These are phyloP conservation scores for Boletus sp. DNA, from an alignment of 768 basidiomycete species.

Conservation along the genomic window DNA sequence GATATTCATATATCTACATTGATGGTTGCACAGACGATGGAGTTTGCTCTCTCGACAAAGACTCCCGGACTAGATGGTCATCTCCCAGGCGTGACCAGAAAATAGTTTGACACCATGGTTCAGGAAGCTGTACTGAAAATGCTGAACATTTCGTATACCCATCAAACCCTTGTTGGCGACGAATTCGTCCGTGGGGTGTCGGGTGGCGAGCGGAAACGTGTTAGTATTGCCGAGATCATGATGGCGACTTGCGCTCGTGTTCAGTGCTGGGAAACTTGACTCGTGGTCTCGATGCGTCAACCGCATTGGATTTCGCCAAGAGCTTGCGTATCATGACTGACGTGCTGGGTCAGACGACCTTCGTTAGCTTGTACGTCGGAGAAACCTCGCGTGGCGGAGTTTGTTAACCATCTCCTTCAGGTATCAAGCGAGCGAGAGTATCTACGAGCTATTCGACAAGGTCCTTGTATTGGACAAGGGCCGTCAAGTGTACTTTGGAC, in stretches of 20 bases:
- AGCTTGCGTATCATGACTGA: conserved; percentile 82
- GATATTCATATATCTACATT: conserved; percentile 83
- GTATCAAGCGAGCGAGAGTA: conserved; percentile 81
- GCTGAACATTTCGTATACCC: conserved; percentile 83
- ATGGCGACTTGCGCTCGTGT: conserved; percentile 79
- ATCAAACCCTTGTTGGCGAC: conserved; percentile 78
- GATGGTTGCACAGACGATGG: conserved; percentile 74
- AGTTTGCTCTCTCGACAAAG: conserved; percentile 70
- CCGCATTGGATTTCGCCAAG: conserved; percentile 83
- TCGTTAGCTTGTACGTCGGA: conserved; percentile 64
- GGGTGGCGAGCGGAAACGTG: conserved; percentile 77
- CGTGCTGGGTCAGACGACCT: conserved; percentile 73
- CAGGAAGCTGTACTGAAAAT: conserved; percentile 66
- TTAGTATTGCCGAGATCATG: conserved; percentile 87
- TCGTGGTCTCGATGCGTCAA: conserved; percentile 79
- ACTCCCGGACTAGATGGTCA: conserved; percentile 74
- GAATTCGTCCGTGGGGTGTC: conserved; percentile 82
- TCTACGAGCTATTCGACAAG: conserved; percentile 82
- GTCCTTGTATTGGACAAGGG: conserved; percentile 82
- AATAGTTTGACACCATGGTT: conserved; percentile 56
- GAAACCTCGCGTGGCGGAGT: background rate
- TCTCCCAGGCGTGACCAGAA: conserved; percentile 59
- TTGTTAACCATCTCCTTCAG: conserved; percentile 26
- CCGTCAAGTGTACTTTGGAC: conserved; percentile 79
- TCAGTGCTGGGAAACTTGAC: conserved; percentile 86